phyloP scores from a whole-genome alignment of 805 yeast species.

The Cyberlindnera americana region DNA sequence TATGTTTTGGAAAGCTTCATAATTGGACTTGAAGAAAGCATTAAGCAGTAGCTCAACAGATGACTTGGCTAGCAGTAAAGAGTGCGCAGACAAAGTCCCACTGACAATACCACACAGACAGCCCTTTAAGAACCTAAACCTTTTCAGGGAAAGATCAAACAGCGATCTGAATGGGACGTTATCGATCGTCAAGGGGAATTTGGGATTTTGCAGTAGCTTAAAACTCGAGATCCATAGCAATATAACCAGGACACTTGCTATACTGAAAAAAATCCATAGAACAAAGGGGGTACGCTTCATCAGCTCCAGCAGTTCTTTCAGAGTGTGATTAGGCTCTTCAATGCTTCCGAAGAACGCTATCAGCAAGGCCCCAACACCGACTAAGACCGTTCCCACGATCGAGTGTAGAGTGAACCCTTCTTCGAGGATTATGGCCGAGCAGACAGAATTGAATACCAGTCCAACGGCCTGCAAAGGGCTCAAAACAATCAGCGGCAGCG shows the following conservation, averaged over 20 bases:
- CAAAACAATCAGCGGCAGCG: constrained; percentile 74
- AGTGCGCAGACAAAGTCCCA: constrained; percentile 82
- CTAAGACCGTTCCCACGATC: constrained; percentile 60
- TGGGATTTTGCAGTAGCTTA: constrained; percentile 9
- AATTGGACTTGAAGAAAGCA: constrained; percentile 34
- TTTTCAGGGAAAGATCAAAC: constrained; percentile 7
- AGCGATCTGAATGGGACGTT: constrained; percentile 3
- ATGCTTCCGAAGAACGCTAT: constrained; percentile 72
- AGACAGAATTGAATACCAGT: constrained; percentile 77
- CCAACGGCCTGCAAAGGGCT: constrained; percentile 87
- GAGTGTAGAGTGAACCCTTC: constrained; percentile 63
- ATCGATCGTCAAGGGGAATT: neutral
- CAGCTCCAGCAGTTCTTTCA: constrained; percentile 43
- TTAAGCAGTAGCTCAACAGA: constrained; percentile 64
- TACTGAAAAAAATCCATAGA: constrained; percentile 48
- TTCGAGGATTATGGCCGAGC: constrained; percentile 62
- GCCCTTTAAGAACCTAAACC: constrained; percentile 45
- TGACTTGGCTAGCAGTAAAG: constrained; percentile 80
- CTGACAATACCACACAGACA: constrained; percentile 61
- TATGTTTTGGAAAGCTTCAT: constrained; percentile 36
- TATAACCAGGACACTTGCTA: constrained; percentile 28
- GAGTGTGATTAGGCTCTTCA: constrained; percentile 48
- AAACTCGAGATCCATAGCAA: constrained; percentile 29
- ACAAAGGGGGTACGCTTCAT: constrained; percentile 46
- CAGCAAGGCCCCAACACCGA: constrained; percentile 68